Percentiles rank a stretch among this genome's conserved stretches.
Conservation (phyloP, 2,329 filamentous ascomycete genomes). For the Apiospora pterosperma region DNA sequence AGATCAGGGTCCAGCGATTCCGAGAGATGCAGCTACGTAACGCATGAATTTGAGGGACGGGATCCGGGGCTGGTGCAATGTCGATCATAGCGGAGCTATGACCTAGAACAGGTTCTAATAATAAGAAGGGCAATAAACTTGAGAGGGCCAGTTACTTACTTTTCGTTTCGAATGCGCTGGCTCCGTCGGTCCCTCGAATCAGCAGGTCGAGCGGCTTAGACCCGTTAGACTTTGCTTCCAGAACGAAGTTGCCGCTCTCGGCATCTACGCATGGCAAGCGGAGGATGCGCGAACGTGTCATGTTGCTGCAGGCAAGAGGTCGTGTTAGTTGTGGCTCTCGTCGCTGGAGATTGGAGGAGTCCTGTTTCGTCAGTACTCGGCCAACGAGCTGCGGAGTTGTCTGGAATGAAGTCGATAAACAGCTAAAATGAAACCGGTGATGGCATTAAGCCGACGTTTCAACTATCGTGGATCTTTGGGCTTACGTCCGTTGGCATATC, state of each 20-base stretch:
- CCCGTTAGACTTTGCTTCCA: neutral
- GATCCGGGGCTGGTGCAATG: neutral
- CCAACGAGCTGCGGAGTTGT: neutral
- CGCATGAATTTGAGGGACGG: neutral
- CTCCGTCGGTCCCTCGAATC: constrained; percentile 1
- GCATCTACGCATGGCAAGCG: constrained; percentile 1
- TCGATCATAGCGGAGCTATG: neutral
- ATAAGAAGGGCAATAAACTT: neutral
- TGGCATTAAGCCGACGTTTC: neutral
- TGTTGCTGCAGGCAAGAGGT: neutral
- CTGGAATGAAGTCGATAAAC: neutral
- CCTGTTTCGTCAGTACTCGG: neutral
- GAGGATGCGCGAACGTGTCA: constrained; percentile 1
- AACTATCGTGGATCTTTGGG: neutral
- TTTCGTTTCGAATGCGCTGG: constrained; percentile 3
- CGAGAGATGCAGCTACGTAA: neutral
- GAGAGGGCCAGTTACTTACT: constrained; percentile 1
- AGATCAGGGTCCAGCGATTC: constrained; percentile 1
- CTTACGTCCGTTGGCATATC: neutral
- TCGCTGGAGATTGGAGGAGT: neutral
- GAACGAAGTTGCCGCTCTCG: neutral
- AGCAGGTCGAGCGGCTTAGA: constrained; percentile 3
- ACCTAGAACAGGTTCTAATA: neutral
- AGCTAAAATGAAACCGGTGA: constrained; percentile 1
- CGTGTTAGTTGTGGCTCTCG: neutral